Evolutionary conservation across 2,329 filamentous ascomycete genomes (phyloP), one percentile per base, ranked within the genome.

Genomic region (Fusarium nematophilum): DNA sequence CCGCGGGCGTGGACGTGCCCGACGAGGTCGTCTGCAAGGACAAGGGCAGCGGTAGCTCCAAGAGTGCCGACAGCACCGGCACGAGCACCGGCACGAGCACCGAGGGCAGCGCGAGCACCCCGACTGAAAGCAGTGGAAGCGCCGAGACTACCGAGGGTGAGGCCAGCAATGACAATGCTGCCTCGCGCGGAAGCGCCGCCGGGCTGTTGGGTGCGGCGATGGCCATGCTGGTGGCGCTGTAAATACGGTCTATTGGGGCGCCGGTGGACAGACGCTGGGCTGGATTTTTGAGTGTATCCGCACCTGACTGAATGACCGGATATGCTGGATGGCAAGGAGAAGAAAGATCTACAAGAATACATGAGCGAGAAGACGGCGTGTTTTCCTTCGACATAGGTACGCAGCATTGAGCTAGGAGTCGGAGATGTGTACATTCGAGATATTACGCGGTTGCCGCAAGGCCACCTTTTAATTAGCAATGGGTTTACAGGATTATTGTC

Each of bases 1-100:
- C 71, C 37, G 64, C 66, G 30, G 72, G 72, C 40, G 75, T 79
- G 40, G 51, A 64, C 14, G 68, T 77, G 5, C 78, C 78, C 29
- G 64, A 71, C 50, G 52, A 72, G 59, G 74, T 79, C 34, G 68
- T 69, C 40, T 80, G 77, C 72, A 70, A 71, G 42, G 18, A 77
- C 72, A 70, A 71, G 43, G 9, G 51, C 47, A 30, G 37, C 47
- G 33, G 27, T 53, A 21, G 26, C 26, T 34, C 29, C 42, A 52
- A 45, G 38, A 54, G 30, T 13, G 40, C 56, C 9, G 53, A 48
- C 14, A 52, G 55, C 13, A 50, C 44, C 51, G 55, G 39, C 36
- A 29, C 52, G 10, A 42, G 33, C 36, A 62, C 42, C 7, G 59
- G 65, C 8, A 39, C 53, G 27, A 63, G 40, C 46, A 34, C 30